phyloP scores from a whole-genome alignment of 192 early-diverging fungal species.

The Piromyces finnis region DNA sequence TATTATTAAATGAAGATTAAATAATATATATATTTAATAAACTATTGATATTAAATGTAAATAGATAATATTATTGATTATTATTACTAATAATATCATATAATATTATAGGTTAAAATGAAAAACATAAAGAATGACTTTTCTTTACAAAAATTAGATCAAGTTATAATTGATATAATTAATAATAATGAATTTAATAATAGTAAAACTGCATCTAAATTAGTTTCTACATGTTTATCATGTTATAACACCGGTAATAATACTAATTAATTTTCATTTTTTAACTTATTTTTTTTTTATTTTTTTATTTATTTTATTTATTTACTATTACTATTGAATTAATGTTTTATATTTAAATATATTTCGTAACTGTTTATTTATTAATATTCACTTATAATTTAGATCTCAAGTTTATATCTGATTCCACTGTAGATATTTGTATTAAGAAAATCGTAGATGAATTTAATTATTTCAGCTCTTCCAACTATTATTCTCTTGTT shows the following conservation, averaged over 20 bases:
- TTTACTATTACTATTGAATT: too few species aligned
- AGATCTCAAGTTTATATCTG: neutral
- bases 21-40: too few species aligned
- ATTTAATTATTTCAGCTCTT: neutral
- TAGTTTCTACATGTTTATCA: neutral
- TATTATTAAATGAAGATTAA: too few species aligned
- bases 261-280: too few species aligned
- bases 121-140: neutral
- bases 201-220: neutral
- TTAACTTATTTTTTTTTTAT: too few species aligned
- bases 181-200: neutral
- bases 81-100: too few species aligned
- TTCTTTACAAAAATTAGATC: neutral
- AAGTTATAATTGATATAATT: neutral
- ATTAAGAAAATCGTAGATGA: neutral
- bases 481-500: neutral
- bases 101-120: neutral
- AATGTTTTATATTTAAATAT: too few species aligned
- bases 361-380: too few species aligned
- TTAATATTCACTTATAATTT: neutral
- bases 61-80: too few species aligned
- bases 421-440: neutral
- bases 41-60: too few species aligned
- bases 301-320: too few species aligned
- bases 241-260: neutral